Evolutionary conservation across 2,329 filamentous ascomycete species (phyloP).

Genomic region (Colletotrichum musae): DNA sequence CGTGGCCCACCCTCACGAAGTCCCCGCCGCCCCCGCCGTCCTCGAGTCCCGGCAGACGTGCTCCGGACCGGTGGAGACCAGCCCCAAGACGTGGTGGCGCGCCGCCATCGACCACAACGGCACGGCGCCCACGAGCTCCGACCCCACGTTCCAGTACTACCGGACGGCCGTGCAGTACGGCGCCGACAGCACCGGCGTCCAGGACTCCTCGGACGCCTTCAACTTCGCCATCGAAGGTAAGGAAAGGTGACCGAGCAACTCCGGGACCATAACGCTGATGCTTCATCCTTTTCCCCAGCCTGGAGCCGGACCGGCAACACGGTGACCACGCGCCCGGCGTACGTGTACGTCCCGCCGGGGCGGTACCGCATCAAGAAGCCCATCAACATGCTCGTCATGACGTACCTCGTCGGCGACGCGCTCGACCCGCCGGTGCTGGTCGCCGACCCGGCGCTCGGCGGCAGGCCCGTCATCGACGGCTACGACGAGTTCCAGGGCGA

Average conservation of each 20-base stretch:
- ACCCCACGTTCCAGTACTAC: slow-evolving; percentile 47
- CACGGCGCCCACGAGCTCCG: slow-evolving; percentile 44
- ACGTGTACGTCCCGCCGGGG: slow-evolving; percentile 50
- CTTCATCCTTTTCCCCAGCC: background rate
- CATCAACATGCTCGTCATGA: slow-evolving; percentile 50
- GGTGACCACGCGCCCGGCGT: slow-evolving; percentile 44
- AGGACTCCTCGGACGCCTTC: slow-evolving; percentile 47
- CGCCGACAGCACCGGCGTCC: slow-evolving; percentile 46
- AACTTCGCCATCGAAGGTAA: slow-evolving; percentile 45
- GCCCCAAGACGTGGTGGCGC: slow-evolving; percentile 46
- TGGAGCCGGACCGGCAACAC: slow-evolving; percentile 47
- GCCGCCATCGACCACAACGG: slow-evolving; percentile 47
- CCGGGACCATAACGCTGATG: too few relatives aligned
- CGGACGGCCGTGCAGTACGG: slow-evolving; percentile 46
- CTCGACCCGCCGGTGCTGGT: slow-evolving; percentile 47
- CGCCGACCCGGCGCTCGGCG: slow-evolving; percentile 42
- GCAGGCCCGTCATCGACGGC: slow-evolving; percentile 42
- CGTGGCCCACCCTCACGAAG: slow-evolving; percentile 14
- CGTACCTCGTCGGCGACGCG: slow-evolving; percentile 51
- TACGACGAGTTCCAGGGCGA: slow-evolving; percentile 47
- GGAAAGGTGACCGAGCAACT: too few relatives aligned
- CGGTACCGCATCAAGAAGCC: slow-evolving; percentile 49
- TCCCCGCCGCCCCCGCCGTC: background rate
- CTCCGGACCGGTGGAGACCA: slow-evolving; percentile 31
- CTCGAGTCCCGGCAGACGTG: slow-evolving; percentile 31